Percentiles rank a stretch among this genome's conserved stretches.
These are phyloP conservation scores for Microdochium paspali DNA, from an alignment of 2,329 filamentous ascomycete genomes.

Conservation along the genomic window DNA sequence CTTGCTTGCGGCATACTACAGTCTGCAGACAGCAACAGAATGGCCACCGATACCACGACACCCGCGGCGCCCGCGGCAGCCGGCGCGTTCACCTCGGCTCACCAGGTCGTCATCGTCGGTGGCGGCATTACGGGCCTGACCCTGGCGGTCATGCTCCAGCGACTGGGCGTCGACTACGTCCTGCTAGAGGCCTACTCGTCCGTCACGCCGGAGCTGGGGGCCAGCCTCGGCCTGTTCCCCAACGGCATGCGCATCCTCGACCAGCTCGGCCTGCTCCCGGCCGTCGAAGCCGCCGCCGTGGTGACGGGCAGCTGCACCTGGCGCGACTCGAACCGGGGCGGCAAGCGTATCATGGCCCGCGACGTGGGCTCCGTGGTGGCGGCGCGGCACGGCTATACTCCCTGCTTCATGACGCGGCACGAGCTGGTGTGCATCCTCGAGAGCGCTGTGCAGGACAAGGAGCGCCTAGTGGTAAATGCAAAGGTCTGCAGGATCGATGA, in stretches of 20 bases:
- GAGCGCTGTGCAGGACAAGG: slow-evolving; percentile 9
- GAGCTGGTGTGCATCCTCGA: slow-evolving; percentile 10
- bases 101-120: slow-evolving; percentile 9
- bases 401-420: slow-evolving; percentile 9
- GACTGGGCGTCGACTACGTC: slow-evolving; percentile 29
- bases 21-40: too few species aligned
- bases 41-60: too few species aligned
- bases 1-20: too few species aligned
- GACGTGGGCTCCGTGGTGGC: not conserved
- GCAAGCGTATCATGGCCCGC: slow-evolving; percentile 4
- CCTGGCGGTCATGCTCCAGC: slow-evolving; percentile 27
- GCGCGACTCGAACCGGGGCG: not conserved
- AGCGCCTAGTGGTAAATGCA: slow-evolving; percentile 1
- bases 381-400: slow-evolving; percentile 5
- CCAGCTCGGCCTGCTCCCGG: slow-evolving; percentile 28
- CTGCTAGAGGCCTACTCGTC: slow-evolving; percentile 26
- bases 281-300: slow-evolving; percentile 8
- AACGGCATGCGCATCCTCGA: slow-evolving; percentile 27
- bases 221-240: slow-evolving; percentile 26
- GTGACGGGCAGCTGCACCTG: not conserved
- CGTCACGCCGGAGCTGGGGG: slow-evolving; percentile 27
- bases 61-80: too few species aligned
- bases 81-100: too few species aligned
- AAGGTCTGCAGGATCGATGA: slow-evolving; percentile 11
- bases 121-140: slow-evolving; percentile 23